Evolutionary conservation across 345 rosid species (phyloP).

Genomic region (Nasturtium officinale): DNA sequence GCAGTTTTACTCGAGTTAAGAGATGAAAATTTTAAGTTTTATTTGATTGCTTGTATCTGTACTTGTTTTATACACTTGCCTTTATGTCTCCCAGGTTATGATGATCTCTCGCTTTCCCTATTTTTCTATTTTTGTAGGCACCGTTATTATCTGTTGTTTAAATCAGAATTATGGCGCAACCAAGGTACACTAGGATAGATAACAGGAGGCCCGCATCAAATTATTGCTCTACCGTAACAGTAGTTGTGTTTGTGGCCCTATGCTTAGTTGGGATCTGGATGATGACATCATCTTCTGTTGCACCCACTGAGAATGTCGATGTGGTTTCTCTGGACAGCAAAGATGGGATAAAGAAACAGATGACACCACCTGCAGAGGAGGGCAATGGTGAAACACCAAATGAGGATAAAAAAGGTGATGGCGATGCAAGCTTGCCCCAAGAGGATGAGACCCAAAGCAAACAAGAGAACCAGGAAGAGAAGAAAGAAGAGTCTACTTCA

Average conservation of each 20-base stretch:
- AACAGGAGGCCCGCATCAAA: constrained; percentile 62
- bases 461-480: constrained; percentile 51
- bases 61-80: neutral
- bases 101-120: constrained; percentile 3
- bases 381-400: constrained; percentile 57
- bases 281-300: constrained; percentile 82
- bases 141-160: neutral
- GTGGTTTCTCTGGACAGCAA: constrained; percentile 60
- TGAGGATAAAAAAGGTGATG: constrained; percentile 66
- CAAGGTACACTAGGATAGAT: constrained; percentile 75
- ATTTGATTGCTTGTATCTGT: neutral
- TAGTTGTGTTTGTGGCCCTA: constrained; percentile 81
- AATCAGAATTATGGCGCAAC: constrained; percentile 63
- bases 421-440: constrained; percentile 32
- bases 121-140: constrained; percentile 28
- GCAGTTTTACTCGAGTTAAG: neutral
- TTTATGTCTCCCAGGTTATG: constrained; percentile 6
- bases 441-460: constrained; percentile 40
- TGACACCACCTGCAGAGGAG: constrained; percentile 39
- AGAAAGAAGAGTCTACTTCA: constrained; percentile 49
- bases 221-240: constrained; percentile 80
- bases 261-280: constrained; percentile 97
- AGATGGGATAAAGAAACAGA: constrained; percentile 57
- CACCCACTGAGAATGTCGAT: constrained; percentile 64
- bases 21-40: neutral